Evolutionary conservation across 2,329 filamentous ascomycete genomes (phyloP).

Genomic region (Sclerotiophoma versabilis): DNA sequence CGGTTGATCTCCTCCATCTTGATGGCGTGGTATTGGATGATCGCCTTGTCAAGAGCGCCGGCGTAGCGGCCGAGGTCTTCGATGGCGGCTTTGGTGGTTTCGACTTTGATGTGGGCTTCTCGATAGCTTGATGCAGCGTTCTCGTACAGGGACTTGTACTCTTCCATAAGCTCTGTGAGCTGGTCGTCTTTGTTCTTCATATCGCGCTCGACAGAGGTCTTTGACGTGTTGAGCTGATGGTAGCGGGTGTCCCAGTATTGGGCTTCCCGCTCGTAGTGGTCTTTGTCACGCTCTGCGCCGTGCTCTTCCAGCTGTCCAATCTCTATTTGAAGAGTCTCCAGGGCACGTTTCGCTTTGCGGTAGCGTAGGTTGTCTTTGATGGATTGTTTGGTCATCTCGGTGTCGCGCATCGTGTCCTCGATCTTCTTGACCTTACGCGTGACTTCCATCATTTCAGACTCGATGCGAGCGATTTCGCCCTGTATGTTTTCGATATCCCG

Average conservation of each 20-base stretch:
- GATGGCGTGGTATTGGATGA: slow-evolving; percentile 93
- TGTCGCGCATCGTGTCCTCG: slow-evolving; percentile 77
- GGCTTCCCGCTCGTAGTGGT: slow-evolving; percentile 75
- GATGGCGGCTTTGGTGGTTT: slow-evolving; percentile 89
- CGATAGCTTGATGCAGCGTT: slow-evolving; percentile 82
- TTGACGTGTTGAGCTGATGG: slow-evolving; percentile 74
- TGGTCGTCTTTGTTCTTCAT: slow-evolving; percentile 88
- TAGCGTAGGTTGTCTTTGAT: slow-evolving; percentile 90
- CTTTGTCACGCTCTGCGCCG: slow-evolving; percentile 83
- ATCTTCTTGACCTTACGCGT: slow-evolving; percentile 78
- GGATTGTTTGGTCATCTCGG: slow-evolving; percentile 82
- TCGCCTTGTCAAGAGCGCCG: slow-evolving; percentile 87
- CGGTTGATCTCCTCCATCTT: slow-evolving; percentile 99
- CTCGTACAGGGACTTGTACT: slow-evolving; percentile 88
- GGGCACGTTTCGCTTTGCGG: slow-evolving; percentile 73
- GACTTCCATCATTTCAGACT: slow-evolving; percentile 72
- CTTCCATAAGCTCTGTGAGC: slow-evolving; percentile 72
- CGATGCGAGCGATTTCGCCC: slow-evolving; percentile 67
- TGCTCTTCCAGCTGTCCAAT: slow-evolving; percentile 78
- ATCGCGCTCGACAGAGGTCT: slow-evolving; percentile 75
- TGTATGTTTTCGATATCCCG: slow-evolving; percentile 73
- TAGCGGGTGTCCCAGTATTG: slow-evolving; percentile 70
- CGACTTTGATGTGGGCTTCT: slow-evolving; percentile 86
- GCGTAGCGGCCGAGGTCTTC: slow-evolving; percentile 87
- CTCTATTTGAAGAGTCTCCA: slow-evolving; percentile 71